Evolutionary conservation across 1,284 basidiomycete species (phyloP), one percentile per base, ranked within the genome.

Genomic region (Microbotryum silenes-acaulis): DNA sequence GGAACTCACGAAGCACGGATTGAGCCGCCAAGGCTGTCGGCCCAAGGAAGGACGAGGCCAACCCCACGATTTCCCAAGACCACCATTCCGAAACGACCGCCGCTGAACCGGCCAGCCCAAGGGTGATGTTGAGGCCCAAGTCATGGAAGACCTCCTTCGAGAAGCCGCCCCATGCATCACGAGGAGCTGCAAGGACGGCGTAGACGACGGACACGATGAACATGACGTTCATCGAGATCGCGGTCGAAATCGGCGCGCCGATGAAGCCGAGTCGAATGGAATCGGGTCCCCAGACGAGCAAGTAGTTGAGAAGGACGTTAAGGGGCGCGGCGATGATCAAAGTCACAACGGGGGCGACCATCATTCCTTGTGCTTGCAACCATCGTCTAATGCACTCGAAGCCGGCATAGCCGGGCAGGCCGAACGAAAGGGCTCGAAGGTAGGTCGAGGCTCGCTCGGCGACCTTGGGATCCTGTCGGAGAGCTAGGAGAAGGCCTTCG

Each of bases 161-260:
- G 46, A 93, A 75, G 0, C 91, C 91, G 71, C 88, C 82, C 89
- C 91, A 96, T 0, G 91, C 91, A 0, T 85, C 87, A 46, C 79
- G 77, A 0, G 90, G 87, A 0, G 86, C 85, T 66, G 84, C 85
- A 71, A 84, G 83, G 12, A 88, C 65, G 16, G 86, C 87, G 72
- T 91, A 94, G n/a, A 80, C 59, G 46, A 89, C 74, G 2, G 85
- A 87, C 51, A 84, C 72, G 46, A 87, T 33, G 59, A 70, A 54
- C 74, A 92, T 86, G 37, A 94, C 78, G 75, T 91, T 94, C 79
- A 91, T 90, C 4, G 88, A 89, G 62, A 94, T 81, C 0, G 88
- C 87, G 0, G 89, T 91, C 0, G 93, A 89, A 45, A 97, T 80
- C 0, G 94, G 93, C 2, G 93, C 93, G 10, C 94, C 94, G 62